phyloP scores from a whole-genome alignment of 2,329 filamentous ascomycete species.

The Gnomoniopsis smithogilvyi region DNA sequence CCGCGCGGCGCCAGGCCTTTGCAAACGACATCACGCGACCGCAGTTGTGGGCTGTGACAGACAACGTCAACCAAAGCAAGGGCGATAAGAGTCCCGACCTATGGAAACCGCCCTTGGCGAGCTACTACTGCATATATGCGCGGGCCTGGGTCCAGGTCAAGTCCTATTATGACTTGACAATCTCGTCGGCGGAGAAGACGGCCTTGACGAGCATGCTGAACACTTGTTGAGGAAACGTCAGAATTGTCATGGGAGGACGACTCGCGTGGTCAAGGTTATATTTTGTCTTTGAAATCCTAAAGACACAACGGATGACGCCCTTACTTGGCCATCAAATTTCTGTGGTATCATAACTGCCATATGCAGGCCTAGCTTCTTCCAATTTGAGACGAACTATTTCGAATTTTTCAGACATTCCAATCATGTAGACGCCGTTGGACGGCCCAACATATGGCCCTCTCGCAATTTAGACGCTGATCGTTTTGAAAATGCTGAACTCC shows the following conservation, averaged over 20 bases:
- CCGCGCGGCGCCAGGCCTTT: constrained; percentile 61
- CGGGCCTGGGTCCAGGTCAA: constrained; percentile 77
- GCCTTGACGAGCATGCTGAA: constrained; percentile 63
- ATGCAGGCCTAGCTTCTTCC: background rate
- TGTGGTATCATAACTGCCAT: background rate
- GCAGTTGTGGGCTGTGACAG: constrained; percentile 76
- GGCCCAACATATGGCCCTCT: background rate
- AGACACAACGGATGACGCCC: background rate
- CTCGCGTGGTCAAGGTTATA: too few relatives aligned
- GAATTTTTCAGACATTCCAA: background rate
- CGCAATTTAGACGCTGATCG: constrained; percentile 66
- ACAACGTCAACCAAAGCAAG: constrained; percentile 71
- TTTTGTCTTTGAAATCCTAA: background rate
- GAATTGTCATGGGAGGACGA: background rate
- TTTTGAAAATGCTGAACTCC: constrained; percentile 82
- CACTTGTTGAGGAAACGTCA: constrained; percentile 47
- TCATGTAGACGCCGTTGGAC: background rate
- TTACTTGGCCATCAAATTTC: background rate
- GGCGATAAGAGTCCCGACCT: constrained; percentile 69
- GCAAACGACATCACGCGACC: constrained; percentile 76
- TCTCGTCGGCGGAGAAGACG: constrained; percentile 70
- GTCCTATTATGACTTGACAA: constrained; percentile 63
- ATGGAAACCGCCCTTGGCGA: constrained; percentile 70
- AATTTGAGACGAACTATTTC: background rate
- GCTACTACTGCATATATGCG: constrained; percentile 77